Base-by-base conservation (phyloP, 768 basidiomycete genomes). In the Tubosaeta sp. region DNA sequence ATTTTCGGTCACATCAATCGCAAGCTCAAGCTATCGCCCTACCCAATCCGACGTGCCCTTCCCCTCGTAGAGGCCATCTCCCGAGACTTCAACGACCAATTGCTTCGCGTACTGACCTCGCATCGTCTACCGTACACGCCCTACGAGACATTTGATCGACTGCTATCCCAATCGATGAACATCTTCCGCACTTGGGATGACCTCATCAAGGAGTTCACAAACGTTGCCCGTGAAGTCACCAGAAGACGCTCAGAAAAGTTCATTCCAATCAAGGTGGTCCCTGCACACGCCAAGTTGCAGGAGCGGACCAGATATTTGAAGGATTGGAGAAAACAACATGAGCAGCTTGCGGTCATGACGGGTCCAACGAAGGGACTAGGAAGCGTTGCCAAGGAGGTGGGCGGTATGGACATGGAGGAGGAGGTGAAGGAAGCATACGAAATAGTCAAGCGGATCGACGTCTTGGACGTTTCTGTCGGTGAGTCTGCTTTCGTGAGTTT, bases 11-110 rank as follows among this genome's bases (percentile, higher is more conserved):
- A 99, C 66, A 81, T 98, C 66, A 96, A 91, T 68, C 90, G 94
- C 70, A 97, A 95, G 68, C 84, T 99, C 59, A 89, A 86, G 62
- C 82, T 97, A 16, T 95, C 95, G 0, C 95, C 96, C 0, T 98
- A 99, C 68, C 96, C 96, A 0, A 93, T 98, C 58, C 87, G 90
- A 3, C 88, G 95, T 29, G 93, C 94, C 8, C 83, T 98, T 5
- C 96, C 95, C 0, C 87, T 99, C 40, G 94, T 97, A 27, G 95
- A 98, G 69, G 96, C 95, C 34, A 98, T 99, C 65, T 98, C 96
- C 7, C 83, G 87, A 13, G 96, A 99, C 67, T 96, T 99, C 73
- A 95, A 95, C 60, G 91, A 96, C 66, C 90, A 94, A 61, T 83
- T 97, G 29, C 77, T 95, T 1, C 86, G 88, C 34, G 93, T 98